phyloP scores from a whole-genome alignment of 257 asterid species.

The Nicotiana tabacum region DNA sequence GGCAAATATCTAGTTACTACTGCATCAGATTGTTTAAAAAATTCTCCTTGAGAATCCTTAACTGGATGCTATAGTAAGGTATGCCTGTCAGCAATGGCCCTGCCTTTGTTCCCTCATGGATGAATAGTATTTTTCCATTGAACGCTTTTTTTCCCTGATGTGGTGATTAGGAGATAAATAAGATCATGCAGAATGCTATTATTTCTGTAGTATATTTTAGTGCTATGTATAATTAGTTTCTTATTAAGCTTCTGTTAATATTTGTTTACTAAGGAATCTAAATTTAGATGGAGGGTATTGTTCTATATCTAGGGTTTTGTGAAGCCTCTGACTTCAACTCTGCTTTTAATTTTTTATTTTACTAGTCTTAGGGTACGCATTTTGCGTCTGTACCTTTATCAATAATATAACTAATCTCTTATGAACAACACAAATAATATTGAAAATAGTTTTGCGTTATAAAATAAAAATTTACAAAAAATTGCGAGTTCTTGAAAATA shows the following conservation, averaged over 20 bases:
- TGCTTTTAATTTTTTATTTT: not conserved
- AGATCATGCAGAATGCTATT: not conserved
- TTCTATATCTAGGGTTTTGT: not conserved
- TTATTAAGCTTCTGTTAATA: not conserved
- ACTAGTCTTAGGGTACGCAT: not conserved
- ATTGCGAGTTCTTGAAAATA: too few species aligned
- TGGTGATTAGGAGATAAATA: not conserved
- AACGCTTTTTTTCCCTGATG: not conserved
- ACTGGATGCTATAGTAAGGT: not conserved
- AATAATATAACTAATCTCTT: too few species aligned
- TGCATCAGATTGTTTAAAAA: not conserved
- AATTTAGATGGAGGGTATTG: not conserved
- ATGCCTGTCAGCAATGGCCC: not conserved
- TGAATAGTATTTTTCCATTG: too few species aligned
- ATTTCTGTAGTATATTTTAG: not conserved
- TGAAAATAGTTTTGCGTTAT: too few species aligned
- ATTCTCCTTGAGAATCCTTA: constrained; percentile 1
- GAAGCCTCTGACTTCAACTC: not conserved
- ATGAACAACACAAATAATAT: too few species aligned
- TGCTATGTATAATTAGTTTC: not conserved
- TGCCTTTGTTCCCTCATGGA: not conserved
- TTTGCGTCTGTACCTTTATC: too few species aligned
- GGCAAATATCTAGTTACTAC: constrained; percentile 1
- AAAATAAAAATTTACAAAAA: too few species aligned
- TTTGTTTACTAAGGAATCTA: not conserved